phyloP scores from a whole-genome alignment of 371 early-diverging fungal genomes.

The Apophysomyces elegans region DNA sequence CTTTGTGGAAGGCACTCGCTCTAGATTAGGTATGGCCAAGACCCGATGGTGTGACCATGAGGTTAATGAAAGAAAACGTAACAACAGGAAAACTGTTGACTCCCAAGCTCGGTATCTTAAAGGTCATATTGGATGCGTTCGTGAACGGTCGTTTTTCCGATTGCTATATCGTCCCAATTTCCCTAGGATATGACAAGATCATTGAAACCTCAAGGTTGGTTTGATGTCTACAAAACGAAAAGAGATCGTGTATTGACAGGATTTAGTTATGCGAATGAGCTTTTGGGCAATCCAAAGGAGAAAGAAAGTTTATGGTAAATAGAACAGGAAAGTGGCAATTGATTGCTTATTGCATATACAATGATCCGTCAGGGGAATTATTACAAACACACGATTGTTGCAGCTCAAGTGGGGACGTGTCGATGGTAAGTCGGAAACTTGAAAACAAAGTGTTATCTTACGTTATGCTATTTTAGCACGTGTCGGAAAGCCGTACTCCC shows the following conservation, averaged over 20 bases:
- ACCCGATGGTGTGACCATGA: neutral
- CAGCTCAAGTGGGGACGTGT: conserved; percentile 83
- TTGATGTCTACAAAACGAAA: neutral
- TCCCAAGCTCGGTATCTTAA: conserved; percentile 85
- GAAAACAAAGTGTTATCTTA: neutral
- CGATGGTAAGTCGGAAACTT: conserved; percentile 44
- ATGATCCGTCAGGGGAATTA: conserved; percentile 39
- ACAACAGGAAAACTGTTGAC: conserved; percentile 70
- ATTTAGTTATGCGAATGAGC: conserved; percentile 63
- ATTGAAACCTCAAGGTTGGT: conserved; percentile 79
- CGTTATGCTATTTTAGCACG: conserved; percentile 55
- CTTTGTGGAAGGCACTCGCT: conserved; percentile 89
- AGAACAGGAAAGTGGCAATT: neutral
- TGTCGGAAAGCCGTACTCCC: conserved; percentile 79
- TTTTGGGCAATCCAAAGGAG: conserved; percentile 84
- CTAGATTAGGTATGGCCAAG: conserved; percentile 61
- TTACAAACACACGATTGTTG: conserved; percentile 60
- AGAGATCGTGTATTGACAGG: neutral
- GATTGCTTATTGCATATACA: neutral
- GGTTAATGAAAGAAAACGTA: neutral
- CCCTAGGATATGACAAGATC: conserved; percentile 87
- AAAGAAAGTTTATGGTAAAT: conserved; percentile 74
- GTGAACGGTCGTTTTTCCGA: conserved; percentile 66
- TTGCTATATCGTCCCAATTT: conserved; percentile 82
- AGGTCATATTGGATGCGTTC: conserved; percentile 79